phyloP scores from a whole-genome alignment of 2,329 filamentous ascomycete genomes.

The Xylaria multiplex region DNA sequence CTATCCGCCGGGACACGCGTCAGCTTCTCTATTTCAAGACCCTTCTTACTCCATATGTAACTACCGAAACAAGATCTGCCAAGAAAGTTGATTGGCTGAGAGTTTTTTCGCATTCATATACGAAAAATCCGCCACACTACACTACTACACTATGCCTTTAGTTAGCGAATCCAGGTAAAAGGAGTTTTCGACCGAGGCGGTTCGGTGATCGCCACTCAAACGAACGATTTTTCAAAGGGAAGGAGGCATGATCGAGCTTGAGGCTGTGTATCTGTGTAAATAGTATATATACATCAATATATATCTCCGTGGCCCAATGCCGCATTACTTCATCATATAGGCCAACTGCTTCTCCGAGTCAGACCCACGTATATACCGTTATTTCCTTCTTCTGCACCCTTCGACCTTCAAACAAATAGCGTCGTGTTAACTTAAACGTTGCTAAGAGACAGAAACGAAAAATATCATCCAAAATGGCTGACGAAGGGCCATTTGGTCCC shows the following conservation, averaged over 20 bases:
- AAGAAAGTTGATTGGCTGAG: slow-evolving; percentile 14
- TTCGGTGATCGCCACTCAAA: not conserved
- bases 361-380: not conserved
- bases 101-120: slow-evolving; percentile 21
- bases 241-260: not conserved
- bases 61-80: slow-evolving; percentile 2
- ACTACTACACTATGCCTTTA: not conserved
- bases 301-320: not conserved
- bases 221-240: not conserved
- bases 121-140: slow-evolving; percentile 8
- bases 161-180: not conserved
- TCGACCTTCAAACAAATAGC: not conserved
- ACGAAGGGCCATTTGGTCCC: slow-evolving; percentile 36
- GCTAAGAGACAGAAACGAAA: not conserved
- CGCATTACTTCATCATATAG: not conserved
- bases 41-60: not conserved
- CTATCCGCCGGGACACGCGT: not conserved
- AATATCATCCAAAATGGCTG: slow-evolving; percentile 3
- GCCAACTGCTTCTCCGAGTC: not conserved
- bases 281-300: not conserved
- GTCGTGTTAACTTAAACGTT: not conserved
- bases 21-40: not conserved
- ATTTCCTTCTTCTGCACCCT: not conserved
- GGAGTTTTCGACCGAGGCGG: not conserved
- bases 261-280: not conserved